These are phyloP conservation scores for Quercus lobata DNA, from an alignment of 331 rosid genomes.

Conservation along the genomic window DNA sequence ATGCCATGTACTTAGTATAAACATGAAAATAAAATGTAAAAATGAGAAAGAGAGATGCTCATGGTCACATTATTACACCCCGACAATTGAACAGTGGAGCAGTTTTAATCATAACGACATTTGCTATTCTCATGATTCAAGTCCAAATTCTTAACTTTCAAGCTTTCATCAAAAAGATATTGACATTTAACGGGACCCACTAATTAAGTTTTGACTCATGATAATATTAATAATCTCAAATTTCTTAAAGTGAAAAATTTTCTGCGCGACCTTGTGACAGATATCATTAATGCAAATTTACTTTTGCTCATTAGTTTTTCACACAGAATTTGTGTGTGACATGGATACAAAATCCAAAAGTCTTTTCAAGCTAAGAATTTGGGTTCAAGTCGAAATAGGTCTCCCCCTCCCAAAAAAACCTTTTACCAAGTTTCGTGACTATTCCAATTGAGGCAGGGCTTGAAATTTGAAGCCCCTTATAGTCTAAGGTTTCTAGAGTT, in stretches of 20 bases:
- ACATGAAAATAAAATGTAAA: not conserved
- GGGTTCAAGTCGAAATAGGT: too few relatives aligned
- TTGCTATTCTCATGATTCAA: not conserved
- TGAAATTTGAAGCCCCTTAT: too few relatives aligned
- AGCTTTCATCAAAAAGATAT: conserved; percentile 1
- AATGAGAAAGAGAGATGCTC: not conserved
- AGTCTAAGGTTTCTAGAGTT: too few relatives aligned
- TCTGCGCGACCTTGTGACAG: too few relatives aligned
- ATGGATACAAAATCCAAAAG: too few relatives aligned
- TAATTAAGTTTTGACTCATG: conserved; percentile 20
- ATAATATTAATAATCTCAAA: not conserved
- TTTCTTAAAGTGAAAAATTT: not conserved
- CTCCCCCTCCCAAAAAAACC: too few relatives aligned
- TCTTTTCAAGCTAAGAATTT: too few relatives aligned
- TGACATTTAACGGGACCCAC: conserved; percentile 5
- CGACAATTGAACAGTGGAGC: conserved; percentile 19
- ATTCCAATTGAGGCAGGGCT: too few relatives aligned
- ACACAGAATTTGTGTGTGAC: too few relatives aligned
- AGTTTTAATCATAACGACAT: conserved; percentile 11
- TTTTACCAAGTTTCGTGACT: too few relatives aligned
- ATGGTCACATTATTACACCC: conserved; percentile 10
- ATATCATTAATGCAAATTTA: too few relatives aligned
- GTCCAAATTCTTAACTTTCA: conserved; percentile 1
- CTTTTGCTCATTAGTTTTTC: too few relatives aligned
- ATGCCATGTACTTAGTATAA: not conserved